Evolutionary conservation across 1,284 basidiomycete genomes (phyloP).

Genomic region (Lentinula novae-zelandiae): DNA sequence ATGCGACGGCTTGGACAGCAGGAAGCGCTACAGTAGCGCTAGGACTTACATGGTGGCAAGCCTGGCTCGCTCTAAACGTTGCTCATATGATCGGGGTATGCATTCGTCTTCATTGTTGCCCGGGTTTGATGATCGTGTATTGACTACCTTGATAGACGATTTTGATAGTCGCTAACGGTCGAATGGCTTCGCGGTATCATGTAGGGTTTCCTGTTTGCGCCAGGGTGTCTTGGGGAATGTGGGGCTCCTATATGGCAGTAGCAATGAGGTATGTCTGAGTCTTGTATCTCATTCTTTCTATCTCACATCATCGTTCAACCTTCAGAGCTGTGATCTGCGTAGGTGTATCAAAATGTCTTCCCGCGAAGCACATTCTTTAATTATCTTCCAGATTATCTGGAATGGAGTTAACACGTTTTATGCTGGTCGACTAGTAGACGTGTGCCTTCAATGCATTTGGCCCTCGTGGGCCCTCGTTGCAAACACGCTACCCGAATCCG

Average conservation of each 20-base stretch:
- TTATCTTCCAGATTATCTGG: slow-evolving; percentile 20
- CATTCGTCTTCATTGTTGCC: neutral
- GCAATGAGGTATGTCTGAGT: slow-evolving; percentile 15
- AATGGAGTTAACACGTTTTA: slow-evolving; percentile 24
- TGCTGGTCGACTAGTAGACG: slow-evolving; percentile 19
- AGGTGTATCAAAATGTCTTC: slow-evolving; percentile 13
- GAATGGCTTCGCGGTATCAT: slow-evolving; percentile 16
- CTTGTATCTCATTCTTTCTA: neutral
- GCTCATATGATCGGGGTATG: slow-evolving; percentile 16
- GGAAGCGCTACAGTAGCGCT: slow-evolving; percentile 12
- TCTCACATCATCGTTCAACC: neutral
- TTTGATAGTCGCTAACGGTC: slow-evolving; percentile 16
- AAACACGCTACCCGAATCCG: slow-evolving; percentile 19
- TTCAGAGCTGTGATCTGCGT: slow-evolving; percentile 22
- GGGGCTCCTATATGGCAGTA: slow-evolving; percentile 23
- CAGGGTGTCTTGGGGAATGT: slow-evolving; percentile 18
- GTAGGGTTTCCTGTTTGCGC: slow-evolving; percentile 16
- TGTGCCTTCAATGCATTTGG: slow-evolving; percentile 20
- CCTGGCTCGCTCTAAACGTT: slow-evolving; percentile 15
- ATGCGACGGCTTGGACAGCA: slow-evolving; percentile 16
- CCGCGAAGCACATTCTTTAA: slow-evolving; percentile 8
- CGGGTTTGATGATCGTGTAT: neutral
- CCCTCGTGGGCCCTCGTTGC: slow-evolving; percentile 20
- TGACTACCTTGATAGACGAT: slow-evolving; percentile 7
- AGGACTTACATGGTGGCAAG: slow-evolving; percentile 16